Evolutionary conservation across 108 stramenopile species (phyloP), one percentile per base, ranked within the genome.

Genomic region (Cyclostephanos tholiformis): DNA sequence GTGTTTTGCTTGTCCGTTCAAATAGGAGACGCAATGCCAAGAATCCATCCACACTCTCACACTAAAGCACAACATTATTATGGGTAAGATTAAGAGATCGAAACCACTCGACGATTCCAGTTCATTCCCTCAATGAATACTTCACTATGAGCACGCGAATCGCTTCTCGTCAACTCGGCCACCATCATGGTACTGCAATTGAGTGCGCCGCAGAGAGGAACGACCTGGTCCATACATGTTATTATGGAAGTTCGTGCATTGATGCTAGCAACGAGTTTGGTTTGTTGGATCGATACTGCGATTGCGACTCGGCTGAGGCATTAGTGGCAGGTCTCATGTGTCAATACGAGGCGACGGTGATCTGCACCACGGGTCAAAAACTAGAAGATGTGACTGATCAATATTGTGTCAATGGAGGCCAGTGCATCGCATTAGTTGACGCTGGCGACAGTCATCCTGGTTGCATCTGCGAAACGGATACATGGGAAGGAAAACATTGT

Each of bases 181-280:
- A 57, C 25, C 56, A 27, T 59, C 30, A 27, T 59, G 58, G 58
- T 30, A 35, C 17, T 9, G 50, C 10, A 2, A 60, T 30, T 13
- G 66, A 67, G 10, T 76, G 76, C 36, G 50, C 39, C 0, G 67
- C 76, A 19, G 39, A 50, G 25, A 50, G 76, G 2, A 35, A 17
- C 23, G 76, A 76, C 41, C 68, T 76, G 50, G 76, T 76, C 29
- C 76, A 76, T 46, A 63, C 41, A n/a, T 76, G 76, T 44, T 76
- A 69, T 52, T 63, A 69, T 38, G 76, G 76, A 53, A 76, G 76
- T 51, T 17, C 39, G 16, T 76, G 76, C 44, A 53, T 76, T 17
- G 76, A 69, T 29, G 60, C 60, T 17, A 68, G 63, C 62, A 76
- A 76, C 55, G 68, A 76, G 2, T 62, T 38, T 69, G 76, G 76